Conservation (phyloP, 2,329 filamentous ascomycete species). For the Truncatella angustata region DNA sequence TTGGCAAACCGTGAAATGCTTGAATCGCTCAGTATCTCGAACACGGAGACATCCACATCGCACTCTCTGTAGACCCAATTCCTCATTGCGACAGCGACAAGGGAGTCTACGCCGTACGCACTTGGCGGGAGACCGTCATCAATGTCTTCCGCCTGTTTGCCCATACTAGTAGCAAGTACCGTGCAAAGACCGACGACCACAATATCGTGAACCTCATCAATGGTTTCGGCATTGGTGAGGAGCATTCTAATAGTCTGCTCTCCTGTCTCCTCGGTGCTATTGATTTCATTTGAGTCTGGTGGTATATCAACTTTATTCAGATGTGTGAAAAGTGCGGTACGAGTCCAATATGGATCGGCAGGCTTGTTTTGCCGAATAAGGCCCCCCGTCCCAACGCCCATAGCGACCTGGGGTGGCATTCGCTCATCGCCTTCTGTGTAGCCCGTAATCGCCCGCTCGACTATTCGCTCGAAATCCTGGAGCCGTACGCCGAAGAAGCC, state of each 20-base stretch:
- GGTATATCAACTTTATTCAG: conserved; percentile 48
- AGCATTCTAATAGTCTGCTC: conserved; percentile 15
- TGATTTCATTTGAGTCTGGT: conserved; percentile 12
- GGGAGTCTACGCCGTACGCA: conserved; percentile 51
- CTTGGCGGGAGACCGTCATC: conserved; percentile 37
- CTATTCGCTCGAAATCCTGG: conserved; percentile 45
- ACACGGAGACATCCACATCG: conserved; percentile 42
- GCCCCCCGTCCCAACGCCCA: conserved; percentile 54
- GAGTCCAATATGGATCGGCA: conserved; percentile 53
- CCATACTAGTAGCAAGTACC: conserved; percentile 45
- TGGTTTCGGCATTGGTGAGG: conserved; percentile 14
- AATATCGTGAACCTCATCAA: conserved; percentile 30
- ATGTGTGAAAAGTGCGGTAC: conserved; percentile 45
- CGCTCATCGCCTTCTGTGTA: conserved; percentile 23
- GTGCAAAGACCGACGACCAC: conserved; percentile 34
- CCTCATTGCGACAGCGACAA: conserved; percentile 51
- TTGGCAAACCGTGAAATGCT: conserved; percentile 25
- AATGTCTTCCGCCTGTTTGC: conserved; percentile 42
- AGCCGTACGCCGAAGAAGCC: conserved; percentile 56
- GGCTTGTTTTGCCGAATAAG: conserved; percentile 50
- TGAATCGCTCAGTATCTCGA: conserved; percentile 44
- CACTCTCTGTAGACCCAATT: conserved; percentile 48
- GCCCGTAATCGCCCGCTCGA: conserved; percentile 44
- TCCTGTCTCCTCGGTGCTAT: not conserved
- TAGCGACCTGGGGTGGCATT: conserved; percentile 47